Conservation (phyloP, 768 basidiomycete species). For the Tylopilus felleus region DNA sequence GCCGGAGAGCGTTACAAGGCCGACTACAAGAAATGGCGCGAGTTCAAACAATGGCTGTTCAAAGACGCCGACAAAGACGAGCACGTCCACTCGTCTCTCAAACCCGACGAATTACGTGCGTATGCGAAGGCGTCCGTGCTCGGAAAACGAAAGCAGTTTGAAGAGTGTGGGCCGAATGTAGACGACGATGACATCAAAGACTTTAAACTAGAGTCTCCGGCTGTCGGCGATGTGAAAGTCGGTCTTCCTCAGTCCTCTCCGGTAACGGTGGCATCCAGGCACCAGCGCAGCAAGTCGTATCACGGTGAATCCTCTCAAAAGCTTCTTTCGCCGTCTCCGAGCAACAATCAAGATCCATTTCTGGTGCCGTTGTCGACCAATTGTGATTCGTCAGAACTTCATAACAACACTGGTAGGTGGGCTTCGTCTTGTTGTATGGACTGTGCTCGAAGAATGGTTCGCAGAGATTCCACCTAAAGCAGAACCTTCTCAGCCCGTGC, state of each 20-base stretch:
- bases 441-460: background rate
- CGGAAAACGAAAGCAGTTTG: conserved; percentile 29
- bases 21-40: conserved; percentile 54
- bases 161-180: conserved; percentile 18
- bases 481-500: conserved; percentile 6
- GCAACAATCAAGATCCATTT: conserved; percentile 11
- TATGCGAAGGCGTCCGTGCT: conserved; percentile 19
- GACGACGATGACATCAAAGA: conserved; percentile 8
- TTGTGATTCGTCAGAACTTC: background rate
- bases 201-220: conserved; percentile 5
- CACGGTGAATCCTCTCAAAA: conserved; percentile 11
- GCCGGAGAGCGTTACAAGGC: conserved; percentile 45
- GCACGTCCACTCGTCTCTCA: conserved; percentile 26
- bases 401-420: conserved; percentile 11
- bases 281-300: conserved; percentile 18
- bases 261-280: background rate
- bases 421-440: background rate
- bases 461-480: conserved; percentile 15
- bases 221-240: background rate
- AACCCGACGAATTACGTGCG: conserved; percentile 29
- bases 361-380: background rate
- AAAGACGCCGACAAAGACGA: conserved; percentile 32
- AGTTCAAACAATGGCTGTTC: conserved; percentile 43
- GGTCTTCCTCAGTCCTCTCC: conserved; percentile 1
- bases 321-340: conserved; percentile 2